phyloP scores from a whole-genome alignment of 306 rosid genomes.

The Vigna trinervia region DNA sequence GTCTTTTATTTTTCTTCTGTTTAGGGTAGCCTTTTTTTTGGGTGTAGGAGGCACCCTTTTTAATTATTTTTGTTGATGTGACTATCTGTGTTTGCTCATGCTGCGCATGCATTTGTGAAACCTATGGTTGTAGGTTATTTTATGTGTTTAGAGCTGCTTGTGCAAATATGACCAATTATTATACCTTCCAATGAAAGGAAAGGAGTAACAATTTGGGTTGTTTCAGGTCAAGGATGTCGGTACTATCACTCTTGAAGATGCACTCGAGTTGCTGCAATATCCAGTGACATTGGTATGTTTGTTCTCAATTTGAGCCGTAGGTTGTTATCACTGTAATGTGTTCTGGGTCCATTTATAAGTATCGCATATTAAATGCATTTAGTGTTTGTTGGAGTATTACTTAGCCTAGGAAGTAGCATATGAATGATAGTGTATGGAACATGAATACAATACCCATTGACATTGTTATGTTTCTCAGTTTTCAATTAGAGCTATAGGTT shows the following conservation, averaged over 20 bases:
- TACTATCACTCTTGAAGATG: conserved; percentile 74
- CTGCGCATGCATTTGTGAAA: conserved; percentile 8
- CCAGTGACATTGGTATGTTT: conserved; percentile 85
- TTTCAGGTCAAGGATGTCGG: conserved; percentile 76
- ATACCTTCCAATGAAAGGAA: conserved; percentile 33
- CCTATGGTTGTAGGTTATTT: conserved; percentile 34
- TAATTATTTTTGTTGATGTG: conserved; percentile 15
- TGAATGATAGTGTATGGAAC: neutral
- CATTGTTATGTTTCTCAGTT: conserved; percentile 68
- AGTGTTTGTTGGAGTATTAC: neutral
- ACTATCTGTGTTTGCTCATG: neutral
- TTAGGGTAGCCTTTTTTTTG: neutral
- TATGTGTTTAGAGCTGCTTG: conserved; percentile 10
- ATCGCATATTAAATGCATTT: neutral
- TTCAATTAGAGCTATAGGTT: conserved; percentile 6
- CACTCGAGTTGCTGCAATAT: conserved; percentile 71
- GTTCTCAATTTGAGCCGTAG: conserved; percentile 25
- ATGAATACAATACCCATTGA: conserved; percentile 65
- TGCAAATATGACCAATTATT: conserved; percentile 29
- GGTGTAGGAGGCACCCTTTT: neutral
- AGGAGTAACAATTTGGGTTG: conserved; percentile 27
- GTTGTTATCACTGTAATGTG: neutral
- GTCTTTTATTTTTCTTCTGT: too few relatives aligned
- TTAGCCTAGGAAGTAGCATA: neutral
- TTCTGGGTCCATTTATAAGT: neutral